These are phyloP conservation scores for Chlorella ohadii DNA, from an alignment of 139 green algal genomes.

Conservation along the genomic window DNA sequence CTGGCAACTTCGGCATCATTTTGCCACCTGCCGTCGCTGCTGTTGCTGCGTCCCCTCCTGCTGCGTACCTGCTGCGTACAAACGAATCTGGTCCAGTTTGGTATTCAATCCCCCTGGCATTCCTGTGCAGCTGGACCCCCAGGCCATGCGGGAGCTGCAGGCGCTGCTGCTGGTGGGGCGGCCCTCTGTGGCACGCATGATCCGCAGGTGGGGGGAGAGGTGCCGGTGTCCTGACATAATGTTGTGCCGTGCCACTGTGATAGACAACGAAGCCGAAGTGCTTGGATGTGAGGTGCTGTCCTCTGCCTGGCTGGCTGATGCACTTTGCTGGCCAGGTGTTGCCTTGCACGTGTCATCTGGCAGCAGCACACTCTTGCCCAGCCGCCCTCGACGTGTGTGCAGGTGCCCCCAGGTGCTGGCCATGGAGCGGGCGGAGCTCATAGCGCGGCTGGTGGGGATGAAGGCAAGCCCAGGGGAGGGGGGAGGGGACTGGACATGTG, in stretches of 20 bases:
- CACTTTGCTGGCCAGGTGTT: too few relatives aligned
- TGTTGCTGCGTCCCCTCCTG: not conserved
- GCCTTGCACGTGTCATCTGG: too few relatives aligned
- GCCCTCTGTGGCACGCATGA: not conserved
- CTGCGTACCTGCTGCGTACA: not conserved
- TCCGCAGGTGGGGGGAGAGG: not conserved
- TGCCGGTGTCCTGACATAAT: too few relatives aligned
- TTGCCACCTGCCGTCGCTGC: too few relatives aligned
- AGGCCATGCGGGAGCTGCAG: slow-evolving; percentile 19
- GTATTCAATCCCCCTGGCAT: not conserved
- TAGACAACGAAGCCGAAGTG: too few relatives aligned
- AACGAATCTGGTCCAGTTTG: too few relatives aligned
- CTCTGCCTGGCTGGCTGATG: too few relatives aligned
- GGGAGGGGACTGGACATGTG: too few relatives aligned
- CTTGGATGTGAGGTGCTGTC: too few relatives aligned
- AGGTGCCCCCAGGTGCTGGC: slow-evolving; percentile 16
- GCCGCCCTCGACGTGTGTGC: not conserved
- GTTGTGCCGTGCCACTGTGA: too few relatives aligned
- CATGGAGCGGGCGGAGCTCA: slow-evolving; percentile 21
- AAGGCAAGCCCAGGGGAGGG: slow-evolving; percentile 19
- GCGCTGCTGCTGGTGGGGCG: slow-evolving; percentile 27
- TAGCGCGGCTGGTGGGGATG: slow-evolving; percentile 11
- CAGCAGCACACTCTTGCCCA: too few relatives aligned
- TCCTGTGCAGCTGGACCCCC: not conserved
- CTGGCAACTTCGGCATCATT: not conserved